Conservation (phyloP, 805 yeast species). For the Candida golubevii region DNA sequence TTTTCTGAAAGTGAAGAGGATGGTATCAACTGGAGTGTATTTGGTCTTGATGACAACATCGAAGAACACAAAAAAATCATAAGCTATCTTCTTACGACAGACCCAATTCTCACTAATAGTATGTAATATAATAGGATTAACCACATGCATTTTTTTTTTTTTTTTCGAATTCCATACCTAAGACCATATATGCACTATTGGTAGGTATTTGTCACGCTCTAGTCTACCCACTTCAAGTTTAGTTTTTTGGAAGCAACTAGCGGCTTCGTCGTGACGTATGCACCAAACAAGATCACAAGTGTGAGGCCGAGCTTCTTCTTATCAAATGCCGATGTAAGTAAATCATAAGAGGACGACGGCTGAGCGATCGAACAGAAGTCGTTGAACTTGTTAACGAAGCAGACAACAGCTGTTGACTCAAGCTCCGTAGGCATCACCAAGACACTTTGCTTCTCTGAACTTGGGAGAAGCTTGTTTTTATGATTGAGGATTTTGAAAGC, state of each 20-base stretch:
- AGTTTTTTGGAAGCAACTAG: slow-evolving; percentile 52
- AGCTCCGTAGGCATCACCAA: slow-evolving; percentile 50
- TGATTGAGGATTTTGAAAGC: slow-evolving; percentile 33
- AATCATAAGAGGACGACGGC: slow-evolving; percentile 84
- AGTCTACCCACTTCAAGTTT: slow-evolving; percentile 48
- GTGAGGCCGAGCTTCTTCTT: slow-evolving; percentile 60
- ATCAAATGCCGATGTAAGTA: slow-evolving; percentile 63
- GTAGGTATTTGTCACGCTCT: background rate
- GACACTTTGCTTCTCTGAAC: slow-evolving; percentile 14
- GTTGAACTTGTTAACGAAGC: slow-evolving; percentile 57
- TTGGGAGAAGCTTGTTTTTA: slow-evolving; percentile 26
- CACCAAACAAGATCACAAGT: slow-evolving; percentile 45
- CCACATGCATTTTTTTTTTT: too few relatives aligned
- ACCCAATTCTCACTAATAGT: too few relatives aligned
- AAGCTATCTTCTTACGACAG: slow-evolving; percentile 4
- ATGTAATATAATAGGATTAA: too few relatives aligned
- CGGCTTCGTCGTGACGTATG: slow-evolving; percentile 51
- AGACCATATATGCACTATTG: slow-evolving; percentile 1
- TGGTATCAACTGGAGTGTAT: slow-evolving; percentile 24
- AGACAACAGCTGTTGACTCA: slow-evolving; percentile 77
- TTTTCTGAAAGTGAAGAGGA: background rate
- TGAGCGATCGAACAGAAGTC: slow-evolving; percentile 71
- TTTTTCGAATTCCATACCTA: too few relatives aligned
- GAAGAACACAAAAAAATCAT: slow-evolving; percentile 12
- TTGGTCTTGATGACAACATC: slow-evolving; percentile 24